A percentile compares a stretch with the other conserved stretches of the same genome.
These are phyloP conservation scores for Hordeum marinum DNA, from an alignment of 176 grass and related monocot genomes.

Conservation along the genomic window DNA sequence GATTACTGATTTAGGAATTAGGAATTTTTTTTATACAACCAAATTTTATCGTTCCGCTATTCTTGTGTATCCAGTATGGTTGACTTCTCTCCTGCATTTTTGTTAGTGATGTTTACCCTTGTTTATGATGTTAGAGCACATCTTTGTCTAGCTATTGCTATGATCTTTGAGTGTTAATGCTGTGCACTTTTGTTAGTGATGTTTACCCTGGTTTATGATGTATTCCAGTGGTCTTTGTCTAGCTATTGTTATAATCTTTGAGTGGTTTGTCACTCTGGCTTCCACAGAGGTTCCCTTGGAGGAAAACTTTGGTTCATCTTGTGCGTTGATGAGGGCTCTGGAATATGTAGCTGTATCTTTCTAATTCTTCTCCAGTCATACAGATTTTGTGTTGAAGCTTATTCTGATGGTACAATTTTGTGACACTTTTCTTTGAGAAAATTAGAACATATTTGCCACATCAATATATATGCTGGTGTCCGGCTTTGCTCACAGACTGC, in stretches of 20 bases:
- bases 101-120: neutral
- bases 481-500: neutral
- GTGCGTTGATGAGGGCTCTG: constrained; percentile 37
- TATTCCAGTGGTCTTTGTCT: too few species aligned
- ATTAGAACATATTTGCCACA: neutral
- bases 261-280: constrained; percentile 36
- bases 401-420: constrained; percentile 8
- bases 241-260: neutral
- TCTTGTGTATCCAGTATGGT: neutral
- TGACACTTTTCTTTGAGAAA: constrained; percentile 4
- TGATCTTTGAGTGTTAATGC: too few species aligned
- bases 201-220: too few species aligned
- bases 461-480: neutral
- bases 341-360: constrained; percentile 26
- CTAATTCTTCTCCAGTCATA: constrained; percentile 9
- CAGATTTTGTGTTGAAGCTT: constrained; percentile 6
- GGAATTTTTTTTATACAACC: neutral
- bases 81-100: neutral
- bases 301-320: constrained; percentile 80
- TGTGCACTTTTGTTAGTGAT: too few species aligned
- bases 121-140: neutral
- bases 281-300: constrained; percentile 71
- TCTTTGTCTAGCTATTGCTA: constrained; percentile 4
- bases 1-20: neutral
- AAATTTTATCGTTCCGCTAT: neutral